phyloP scores from a whole-genome alignment of 2,329 filamentous ascomycete species.

The Talaromyces sp. region DNA sequence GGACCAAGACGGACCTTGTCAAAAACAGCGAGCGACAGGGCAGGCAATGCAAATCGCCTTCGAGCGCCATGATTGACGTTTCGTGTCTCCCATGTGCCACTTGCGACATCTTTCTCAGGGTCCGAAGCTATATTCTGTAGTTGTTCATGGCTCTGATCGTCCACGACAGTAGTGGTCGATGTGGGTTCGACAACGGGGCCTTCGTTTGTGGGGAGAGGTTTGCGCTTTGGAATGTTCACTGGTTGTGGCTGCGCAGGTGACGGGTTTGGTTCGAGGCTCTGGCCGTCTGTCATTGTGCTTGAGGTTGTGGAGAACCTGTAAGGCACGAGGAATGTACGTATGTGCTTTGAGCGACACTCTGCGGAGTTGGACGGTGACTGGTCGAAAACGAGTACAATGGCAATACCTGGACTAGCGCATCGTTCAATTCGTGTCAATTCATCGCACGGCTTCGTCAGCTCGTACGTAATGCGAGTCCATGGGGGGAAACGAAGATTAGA shows the following conservation, averaged over 20 bases:
- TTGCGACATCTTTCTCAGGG: conserved; percentile 5
- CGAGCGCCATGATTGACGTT: background rate
- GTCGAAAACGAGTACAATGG: background rate
- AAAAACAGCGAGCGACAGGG: conserved; percentile 6
- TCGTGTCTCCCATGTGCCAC: background rate
- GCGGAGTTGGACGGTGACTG: background rate
- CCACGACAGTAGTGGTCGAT: background rate
- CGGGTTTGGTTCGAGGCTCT: background rate
- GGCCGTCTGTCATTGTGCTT: conserved; percentile 3
- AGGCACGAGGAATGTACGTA: background rate
- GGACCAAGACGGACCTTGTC: conserved; percentile 15
- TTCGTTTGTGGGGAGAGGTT: conserved; percentile 11
- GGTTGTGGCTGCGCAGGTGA: background rate
- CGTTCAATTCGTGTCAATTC: background rate
- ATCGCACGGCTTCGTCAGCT: background rate
- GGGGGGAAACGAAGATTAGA: background rate
- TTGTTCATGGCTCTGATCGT: background rate
- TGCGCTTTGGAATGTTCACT: conserved; percentile 12
- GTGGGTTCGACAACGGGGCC: background rate
- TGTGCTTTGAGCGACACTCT: background rate
- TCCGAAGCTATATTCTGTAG: background rate
- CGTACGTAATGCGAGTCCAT: background rate
- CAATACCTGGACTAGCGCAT: background rate
- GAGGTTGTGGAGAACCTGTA: conserved; percentile 6
- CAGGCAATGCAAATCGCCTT: background rate